phyloP scores from a whole-genome alignment of 768 basidiomycete species.

The Mycena chlorophos region DNA sequence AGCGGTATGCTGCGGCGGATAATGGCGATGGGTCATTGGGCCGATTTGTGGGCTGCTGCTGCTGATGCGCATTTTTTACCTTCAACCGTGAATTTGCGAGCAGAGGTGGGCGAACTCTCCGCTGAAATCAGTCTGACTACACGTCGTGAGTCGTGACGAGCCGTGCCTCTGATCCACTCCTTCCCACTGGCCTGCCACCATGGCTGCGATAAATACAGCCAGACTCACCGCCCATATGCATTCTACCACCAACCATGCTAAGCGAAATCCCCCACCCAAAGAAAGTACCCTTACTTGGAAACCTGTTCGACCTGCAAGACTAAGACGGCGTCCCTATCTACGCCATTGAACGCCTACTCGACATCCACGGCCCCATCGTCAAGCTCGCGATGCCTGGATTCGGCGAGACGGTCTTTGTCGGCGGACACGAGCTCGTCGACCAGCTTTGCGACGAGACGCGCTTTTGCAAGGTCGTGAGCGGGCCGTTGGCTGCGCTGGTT shows the following conservation, averaged over 20 bases:
- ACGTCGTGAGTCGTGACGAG: too few relatives aligned
- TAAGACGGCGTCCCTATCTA: background rate
- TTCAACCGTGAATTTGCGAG: too few relatives aligned
- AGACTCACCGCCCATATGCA: too few relatives aligned
- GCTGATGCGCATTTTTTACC: too few relatives aligned
- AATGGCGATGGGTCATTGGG: too few relatives aligned
- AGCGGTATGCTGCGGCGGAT: background rate
- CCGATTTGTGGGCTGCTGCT: too few relatives aligned
- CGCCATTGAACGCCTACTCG: background rate
- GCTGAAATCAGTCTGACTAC: too few relatives aligned
- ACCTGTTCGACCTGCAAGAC: background rate
- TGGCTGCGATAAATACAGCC: too few relatives aligned
- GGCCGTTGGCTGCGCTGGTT: background rate
- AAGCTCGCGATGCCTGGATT: background rate
- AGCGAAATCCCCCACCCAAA: background rate
- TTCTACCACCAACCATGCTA: background rate
- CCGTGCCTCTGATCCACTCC: too few relatives aligned
- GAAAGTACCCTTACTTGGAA: background rate
- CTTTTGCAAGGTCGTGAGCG: background rate
- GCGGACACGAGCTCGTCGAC: background rate
- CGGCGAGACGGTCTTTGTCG: background rate
- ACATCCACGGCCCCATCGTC: background rate
- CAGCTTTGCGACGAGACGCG: conserved; percentile 1
- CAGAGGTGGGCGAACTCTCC: too few relatives aligned
- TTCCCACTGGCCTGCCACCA: too few relatives aligned